Evolutionary conservation across 768 basidiomycete species (phyloP), one percentile per base, ranked within the genome.

Genomic region (Psilocybe cubensis): DNA sequence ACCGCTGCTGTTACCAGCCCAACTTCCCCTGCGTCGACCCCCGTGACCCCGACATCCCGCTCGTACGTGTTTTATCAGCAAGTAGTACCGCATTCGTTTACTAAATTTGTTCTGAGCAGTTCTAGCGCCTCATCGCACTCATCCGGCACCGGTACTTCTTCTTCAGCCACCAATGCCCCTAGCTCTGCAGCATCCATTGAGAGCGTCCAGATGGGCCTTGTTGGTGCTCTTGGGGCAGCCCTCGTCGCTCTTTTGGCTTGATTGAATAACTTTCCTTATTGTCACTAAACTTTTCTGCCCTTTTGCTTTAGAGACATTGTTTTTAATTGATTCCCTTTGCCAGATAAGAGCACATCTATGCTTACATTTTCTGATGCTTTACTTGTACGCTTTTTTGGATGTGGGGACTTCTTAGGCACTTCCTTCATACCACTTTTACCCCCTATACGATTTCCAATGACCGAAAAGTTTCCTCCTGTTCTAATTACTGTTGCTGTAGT

Each of bases 141-240:
- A 14, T 14, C 44, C 5, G 28, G 21, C 14, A 9, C 42, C 20
- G 3, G 40, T 17, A 7, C 52, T 14, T 10, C 65, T 31, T 42
- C 60, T 25, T 48, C 64, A 27, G 48, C 62, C 28, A 31, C 68
- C 35, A 23, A 42, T 5, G 62, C 38, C 50, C 68, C 35, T 31
- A 60, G n/a, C n/a, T 29, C 62, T 14, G 27, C 63, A 25, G n/a
- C 65, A 12, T 63, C 66, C 21, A 43, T 69, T n/a, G 68, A 65
- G 33, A 42, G 35, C n/a, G 40, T 29, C 20, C 27, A 56, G 21
- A 38, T 45, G 3, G 58, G 58, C 9, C 40, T 59, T 20, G 52
- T 21, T 8, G 42, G 50, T 28, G 35, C 45, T 38, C 18, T 60
- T n/a, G 59, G 59, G 28, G 58, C 48, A n/a, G 53, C 53, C 11